These are phyloP conservation scores for Pyrenophora seminiperda DNA, from an alignment of 2,329 filamentous ascomycete genomes.

Conservation along the genomic window DNA sequence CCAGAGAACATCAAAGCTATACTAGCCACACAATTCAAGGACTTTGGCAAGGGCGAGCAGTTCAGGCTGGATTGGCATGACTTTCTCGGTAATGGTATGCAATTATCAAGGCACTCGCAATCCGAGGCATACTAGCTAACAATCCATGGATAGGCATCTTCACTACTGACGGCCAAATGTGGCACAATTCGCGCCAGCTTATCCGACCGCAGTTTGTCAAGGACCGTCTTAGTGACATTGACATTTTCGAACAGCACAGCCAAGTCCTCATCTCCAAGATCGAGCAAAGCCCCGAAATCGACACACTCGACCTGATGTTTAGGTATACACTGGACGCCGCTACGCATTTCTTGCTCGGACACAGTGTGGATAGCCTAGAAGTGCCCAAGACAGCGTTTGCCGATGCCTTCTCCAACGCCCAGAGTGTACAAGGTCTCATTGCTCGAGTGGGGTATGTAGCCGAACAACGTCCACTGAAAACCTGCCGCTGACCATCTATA, in stretches of 20 bases:
- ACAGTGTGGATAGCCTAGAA: conserved; percentile 67
- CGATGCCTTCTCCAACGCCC: conserved; percentile 80
- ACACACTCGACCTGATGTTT: conserved; percentile 80
- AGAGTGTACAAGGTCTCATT: conserved; percentile 72
- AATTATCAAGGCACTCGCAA: background rate
- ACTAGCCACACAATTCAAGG: conserved; percentile 81
- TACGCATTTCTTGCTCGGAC: conserved; percentile 84
- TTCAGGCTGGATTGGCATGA: conserved; percentile 78
- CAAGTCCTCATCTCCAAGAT: conserved; percentile 73
- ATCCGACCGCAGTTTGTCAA: conserved; percentile 86
- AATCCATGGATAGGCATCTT: conserved; percentile 53
- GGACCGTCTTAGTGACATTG: conserved; percentile 80
- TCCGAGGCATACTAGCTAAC: conserved; percentile 2
- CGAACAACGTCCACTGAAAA: background rate
- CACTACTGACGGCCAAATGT: conserved; percentile 76
- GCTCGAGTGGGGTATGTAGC: conserved; percentile 63
- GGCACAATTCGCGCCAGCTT: conserved; percentile 81
- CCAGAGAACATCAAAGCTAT: conserved; percentile 91
- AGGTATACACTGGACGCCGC: conserved; percentile 77
- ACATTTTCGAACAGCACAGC: conserved; percentile 80
- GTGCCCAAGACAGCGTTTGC: conserved; percentile 71
- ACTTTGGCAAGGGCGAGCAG: conserved; percentile 79
- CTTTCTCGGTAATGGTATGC: conserved; percentile 75
- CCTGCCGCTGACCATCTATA: conserved; percentile 29
- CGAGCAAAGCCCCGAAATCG: conserved; percentile 58